Evolutionary conservation across 768 basidiomycete genomes (phyloP), one percentile per base, ranked within the genome.

Genomic region (Plicaturopsis crispa): DNA sequence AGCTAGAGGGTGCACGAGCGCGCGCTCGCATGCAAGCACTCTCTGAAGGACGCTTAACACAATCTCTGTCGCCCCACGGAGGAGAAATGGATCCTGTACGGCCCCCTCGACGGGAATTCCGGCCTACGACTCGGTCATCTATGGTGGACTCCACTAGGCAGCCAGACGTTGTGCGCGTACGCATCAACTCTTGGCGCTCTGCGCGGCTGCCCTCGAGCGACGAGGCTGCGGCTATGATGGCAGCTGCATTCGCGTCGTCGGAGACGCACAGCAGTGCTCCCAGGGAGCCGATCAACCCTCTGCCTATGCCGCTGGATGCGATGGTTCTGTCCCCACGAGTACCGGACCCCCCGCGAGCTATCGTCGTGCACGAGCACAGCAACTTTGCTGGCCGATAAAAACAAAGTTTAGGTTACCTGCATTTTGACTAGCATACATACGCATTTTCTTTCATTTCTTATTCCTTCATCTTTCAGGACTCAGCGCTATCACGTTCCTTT

Each of bases 251-350:
- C 38, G 18, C 20, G 26, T n/a, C 24, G 33, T 24, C 20, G 43
- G 24, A 6, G 4, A 22, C 3, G n/a, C 21, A 16, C 24, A 38
- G 16, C 24, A 35, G 7, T 23, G 46, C 4, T 28, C 45, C 6
- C 23, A 43, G n/a, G 18, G 37, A 34, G 11, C 26, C 12, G 38
- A 55, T 69, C 18, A 61, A 73, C 46, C 77, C 77, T 7, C 62
- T 80, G 12, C 78, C 78, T 8, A 73, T 71, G 48, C 73, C 76
- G 7, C 56, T 71, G n/a, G 61, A 65, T 30, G 59, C 70, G 32
- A 80, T 79, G 77, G 44, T 68, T 32, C 46, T 51, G 41, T 46
- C 46, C 48, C 48, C 47, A 42, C 47, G 48, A 8, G 28, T 23
- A n/a, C 24, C 40, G 18, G 44, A 48, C 37, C 3, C 8, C 14